Evolutionary conservation across 805 yeast genomes (phyloP), one percentile per base, ranked within the genome.

Genomic region (Jamesozyma rosinii): DNA sequence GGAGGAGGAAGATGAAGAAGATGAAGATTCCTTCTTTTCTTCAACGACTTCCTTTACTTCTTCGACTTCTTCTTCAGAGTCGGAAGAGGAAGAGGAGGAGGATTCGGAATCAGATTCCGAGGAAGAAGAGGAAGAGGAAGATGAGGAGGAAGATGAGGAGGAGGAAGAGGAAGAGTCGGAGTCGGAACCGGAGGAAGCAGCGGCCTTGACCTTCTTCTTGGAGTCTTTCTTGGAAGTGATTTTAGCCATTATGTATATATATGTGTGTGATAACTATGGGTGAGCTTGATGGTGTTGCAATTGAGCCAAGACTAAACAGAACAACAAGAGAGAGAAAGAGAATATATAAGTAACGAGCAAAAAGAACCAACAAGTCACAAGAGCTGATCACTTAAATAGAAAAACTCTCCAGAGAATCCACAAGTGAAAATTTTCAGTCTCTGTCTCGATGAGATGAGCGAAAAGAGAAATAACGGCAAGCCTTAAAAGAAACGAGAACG

Each of bases 221-320:
- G 58, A 47, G 33, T 47, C 55, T 55, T 58, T 58, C 53, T 56
- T 56, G 38, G 54, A 49, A 48, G 54, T 51, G 47, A 51, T 45
- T 45, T 56, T 57, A 49, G 54, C 56, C 56, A 59, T 53, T 35
- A 18, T 42, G 17, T 33, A 6, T 33, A 11, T 24, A 24, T 24
- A 24, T 24, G 29, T 24, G 29, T 24, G 6, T 24, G 11, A n/a
- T n/a, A n/a, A n/a, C n/a, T n/a, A 24, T 24, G 29, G 29, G 29
- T 24, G 11, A 24, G 11, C 10, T 24, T 8, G 29, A 24, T 24
- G 29, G 29, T n/a, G n/a, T n/a, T n/a, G n/a, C n/a, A n/a, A n/a
- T n/a, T n/a, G n/a, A n/a, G n/a, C n/a, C n/a, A n/a, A n/a, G n/a
- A n/a, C n/a, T n/a, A n/a, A n/a, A n/a, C n/a, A n/a, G n/a, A n/a